Evolutionary conservation across 2,329 filamentous ascomycete species (phyloP), one percentile per base, ranked within the genome.

Genomic region (Westerdykella sp.): DNA sequence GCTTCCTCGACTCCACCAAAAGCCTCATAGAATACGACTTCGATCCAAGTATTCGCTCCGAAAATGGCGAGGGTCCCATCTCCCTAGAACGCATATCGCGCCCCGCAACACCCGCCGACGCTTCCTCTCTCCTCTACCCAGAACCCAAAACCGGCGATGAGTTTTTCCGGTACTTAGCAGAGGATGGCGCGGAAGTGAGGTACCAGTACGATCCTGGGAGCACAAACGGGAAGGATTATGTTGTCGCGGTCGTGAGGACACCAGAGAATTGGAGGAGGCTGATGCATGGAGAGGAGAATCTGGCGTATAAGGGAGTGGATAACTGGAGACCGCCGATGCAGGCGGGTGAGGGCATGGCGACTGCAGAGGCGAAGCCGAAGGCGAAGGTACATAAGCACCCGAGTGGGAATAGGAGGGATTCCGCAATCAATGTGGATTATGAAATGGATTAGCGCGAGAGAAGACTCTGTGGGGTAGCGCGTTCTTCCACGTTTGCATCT

Each of bases 201-300:
- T 45, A 45, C 23, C 35, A 42, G 21, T 45, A 31, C 23, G 43
- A 45, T 25, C 39, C 12, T 12, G 41, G 39, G n/a, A 40, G 39
- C 11, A 16, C 22, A n/a, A 45, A 45, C 21, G 43, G 43, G 22
- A 45, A 45, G 35, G 25, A 45, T 6, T 45, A 45, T 13, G 40
- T 46, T 23, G 34, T 42, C 16, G 40, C 40, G 21, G 36, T 46
- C 15, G 37, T 42, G 15, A 16, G 44, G 18, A 40, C 39, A 22
- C 40, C 44, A 31, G 40, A 30, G 40, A 46, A 43, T 23, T 46
- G 40, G 44, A 14, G n/a, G 36, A 37, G 15, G 4, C 18, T 42
- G 44, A 28, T 28, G 25, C 25, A 12, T 9, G 43, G 37, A 13
- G 37, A 46, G 15, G 44, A 46, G 16, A 40, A 43, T 35, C 37